These are phyloP conservation scores for Boletellus ananiceps DNA, from an alignment of 768 basidiomycete species.

Conservation along the genomic window DNA sequence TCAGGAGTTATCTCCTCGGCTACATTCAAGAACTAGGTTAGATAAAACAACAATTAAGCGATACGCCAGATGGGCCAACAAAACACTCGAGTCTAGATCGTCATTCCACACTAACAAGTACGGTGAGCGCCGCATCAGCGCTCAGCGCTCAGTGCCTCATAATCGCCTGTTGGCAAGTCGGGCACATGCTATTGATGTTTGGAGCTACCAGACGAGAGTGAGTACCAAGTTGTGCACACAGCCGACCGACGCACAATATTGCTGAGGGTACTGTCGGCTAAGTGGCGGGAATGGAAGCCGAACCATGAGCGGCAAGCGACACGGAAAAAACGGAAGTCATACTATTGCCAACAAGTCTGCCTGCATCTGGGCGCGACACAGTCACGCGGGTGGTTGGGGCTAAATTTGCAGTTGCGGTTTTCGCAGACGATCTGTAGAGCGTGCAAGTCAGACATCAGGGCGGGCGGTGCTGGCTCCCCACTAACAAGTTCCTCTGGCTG, in stretches of 20 bases:
- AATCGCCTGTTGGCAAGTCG: constrained; percentile 33
- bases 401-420: constrained; percentile 47
- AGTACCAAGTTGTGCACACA: neutral
- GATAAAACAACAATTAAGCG: constrained; percentile 21
- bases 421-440: constrained; percentile 45
- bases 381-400: constrained; percentile 43
- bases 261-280: constrained; percentile 44
- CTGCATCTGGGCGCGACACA: constrained; percentile 43
- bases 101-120: constrained; percentile 4
- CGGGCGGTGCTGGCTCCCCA: neutral
- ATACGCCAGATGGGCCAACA: constrained; percentile 11
- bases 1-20: constrained; percentile 21
- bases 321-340: constrained; percentile 6
- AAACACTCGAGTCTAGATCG: constrained; percentile 9
- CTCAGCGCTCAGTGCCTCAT: constrained; percentile 18
- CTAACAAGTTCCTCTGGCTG: constrained; percentile 39
- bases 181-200: constrained; percentile 38
- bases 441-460: constrained; percentile 5
- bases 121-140: neutral
- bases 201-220: constrained; percentile 32
- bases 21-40: constrained; percentile 27
- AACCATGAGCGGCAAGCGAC: constrained; percentile 5
- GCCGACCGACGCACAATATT: constrained; percentile 36
- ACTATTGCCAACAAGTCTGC: constrained; percentile 49
- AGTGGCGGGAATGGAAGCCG: neutral